A percentile compares a stretch with the other conserved stretches of the same genome.
phyloP scores from a whole-genome alignment of 2,329 filamentous ascomycete species.

The Pseudogymnoascus sp. region DNA sequence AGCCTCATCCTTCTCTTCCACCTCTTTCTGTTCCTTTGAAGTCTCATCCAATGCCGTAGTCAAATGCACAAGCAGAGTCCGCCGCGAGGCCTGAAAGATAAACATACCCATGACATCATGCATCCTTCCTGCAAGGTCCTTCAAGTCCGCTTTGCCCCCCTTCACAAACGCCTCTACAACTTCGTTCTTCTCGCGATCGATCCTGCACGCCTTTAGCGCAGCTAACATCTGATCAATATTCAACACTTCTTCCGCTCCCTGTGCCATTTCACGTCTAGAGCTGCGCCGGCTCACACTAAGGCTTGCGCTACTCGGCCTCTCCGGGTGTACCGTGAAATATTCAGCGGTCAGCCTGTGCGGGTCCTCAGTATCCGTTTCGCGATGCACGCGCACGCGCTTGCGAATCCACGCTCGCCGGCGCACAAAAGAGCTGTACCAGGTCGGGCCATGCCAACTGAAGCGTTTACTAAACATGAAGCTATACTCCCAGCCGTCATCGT shows the following conservation, averaged over 20 bases:
- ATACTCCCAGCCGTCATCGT: constrained; percentile 94
- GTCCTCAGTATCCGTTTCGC: constrained; percentile 27
- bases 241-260: constrained; percentile 46
- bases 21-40: constrained; percentile 38
- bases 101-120: constrained; percentile 79
- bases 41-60: constrained; percentile 53
- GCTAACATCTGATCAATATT: constrained; percentile 54
- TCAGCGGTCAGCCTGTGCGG: constrained; percentile 63
- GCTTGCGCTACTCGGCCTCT: constrained; percentile 36
- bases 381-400: constrained; percentile 58
- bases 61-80: constrained; percentile 64
- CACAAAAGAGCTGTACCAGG: constrained; percentile 95
- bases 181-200: constrained; percentile 88
- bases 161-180: constrained; percentile 74
- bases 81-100: constrained; percentile 80
- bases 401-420: constrained; percentile 80
- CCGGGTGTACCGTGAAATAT: constrained; percentile 69
- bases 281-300: neutral
- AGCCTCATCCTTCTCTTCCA: constrained; percentile 21
- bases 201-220: constrained; percentile 58
- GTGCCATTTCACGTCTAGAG: constrained; percentile 23
- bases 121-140: constrained; percentile 67
- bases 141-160: constrained; percentile 66
- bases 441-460: constrained; percentile 80
- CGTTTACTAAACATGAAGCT: constrained; percentile 71